Evolutionary conservation across 495 filamentous ascomycete genomes (phyloP).

Genomic region (Penicillium lagena): DNA sequence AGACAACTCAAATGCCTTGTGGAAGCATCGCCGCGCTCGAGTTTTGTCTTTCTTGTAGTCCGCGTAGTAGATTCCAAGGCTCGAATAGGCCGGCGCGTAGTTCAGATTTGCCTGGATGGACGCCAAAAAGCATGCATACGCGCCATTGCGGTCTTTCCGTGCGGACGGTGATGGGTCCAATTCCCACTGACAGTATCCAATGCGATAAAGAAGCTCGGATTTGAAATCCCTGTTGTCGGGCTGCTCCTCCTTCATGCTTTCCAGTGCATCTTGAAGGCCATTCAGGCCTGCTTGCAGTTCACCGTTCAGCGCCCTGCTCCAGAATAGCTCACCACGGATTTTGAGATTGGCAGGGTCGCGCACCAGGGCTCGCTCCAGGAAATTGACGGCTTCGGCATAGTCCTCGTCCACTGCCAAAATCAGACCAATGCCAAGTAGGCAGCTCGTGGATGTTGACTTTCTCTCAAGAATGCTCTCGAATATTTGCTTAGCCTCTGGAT

Average conservation of each 20-base stretch:
- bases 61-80: slow-evolving; percentile 87
- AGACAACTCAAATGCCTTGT: slow-evolving; percentile 94
- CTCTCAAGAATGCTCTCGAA: slow-evolving; percentile 74
- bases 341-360: slow-evolving; percentile 66
- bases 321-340: slow-evolving; percentile 76
- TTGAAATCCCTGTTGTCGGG: slow-evolving; percentile 61
- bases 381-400: slow-evolving; percentile 69
- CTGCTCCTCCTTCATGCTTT: slow-evolving; percentile 47
- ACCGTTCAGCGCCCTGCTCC: slow-evolving; percentile 82
- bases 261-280: slow-evolving; percentile 65
- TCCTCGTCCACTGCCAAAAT: slow-evolving; percentile 91
- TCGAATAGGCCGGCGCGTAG: slow-evolving; percentile 88
- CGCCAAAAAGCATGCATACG: slow-evolving; percentile 77
- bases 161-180: slow-evolving; percentile 61
- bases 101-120: slow-evolving; percentile 84
- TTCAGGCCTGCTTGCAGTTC: slow-evolving; percentile 56
- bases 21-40: slow-evolving; percentile 82
- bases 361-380: slow-evolving; percentile 65
- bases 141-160: slow-evolving; percentile 67
- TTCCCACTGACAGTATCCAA: slow-evolving; percentile 87
- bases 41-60: slow-evolving; percentile 84
- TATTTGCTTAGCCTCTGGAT: slow-evolving; percentile 73
- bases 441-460: slow-evolving; percentile 65
- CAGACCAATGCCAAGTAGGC: slow-evolving; percentile 81
- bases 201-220: slow-evolving; percentile 77